phyloP scores from a whole-genome alignment of 2,329 filamentous ascomycete species.

The Cadophora sp. region DNA sequence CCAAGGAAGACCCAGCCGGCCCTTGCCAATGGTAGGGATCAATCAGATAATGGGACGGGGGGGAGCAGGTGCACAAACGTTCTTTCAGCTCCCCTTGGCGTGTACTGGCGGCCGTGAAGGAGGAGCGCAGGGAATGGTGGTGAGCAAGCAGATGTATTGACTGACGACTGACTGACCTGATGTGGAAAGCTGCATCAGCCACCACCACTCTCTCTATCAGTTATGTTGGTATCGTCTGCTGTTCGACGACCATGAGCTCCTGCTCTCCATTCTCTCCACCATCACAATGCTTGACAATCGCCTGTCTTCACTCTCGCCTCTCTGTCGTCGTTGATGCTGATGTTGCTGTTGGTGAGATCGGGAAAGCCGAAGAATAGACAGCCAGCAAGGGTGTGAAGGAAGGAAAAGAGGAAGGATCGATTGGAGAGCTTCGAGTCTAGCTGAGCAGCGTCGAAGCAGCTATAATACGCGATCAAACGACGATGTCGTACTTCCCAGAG shows the following conservation, averaged over 20 bases:
- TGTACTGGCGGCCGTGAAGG: neutral
- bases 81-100: constrained; percentile 23
- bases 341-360: constrained; percentile 1
- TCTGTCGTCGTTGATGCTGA: neutral
- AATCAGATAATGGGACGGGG: constrained; percentile 22
- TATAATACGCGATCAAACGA: neutral
- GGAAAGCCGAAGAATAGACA: constrained; percentile 10
- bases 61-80: constrained; percentile 17
- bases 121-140: neutral
- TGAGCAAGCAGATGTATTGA: constrained; percentile 18
- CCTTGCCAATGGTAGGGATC: constrained; percentile 16
- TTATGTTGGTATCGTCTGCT: neutral
- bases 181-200: constrained; percentile 20
- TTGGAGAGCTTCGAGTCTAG: neutral
- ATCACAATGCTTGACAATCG: constrained; percentile 22
- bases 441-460: neutral
- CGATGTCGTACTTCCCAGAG: constrained; percentile 26
- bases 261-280: neutral
- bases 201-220: neutral
- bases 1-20: neutral
- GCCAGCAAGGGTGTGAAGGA: neutral
- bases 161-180: constrained; percentile 17
- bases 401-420: neutral
- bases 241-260: constrained; percentile 6
- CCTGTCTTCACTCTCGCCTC: neutral